Percentiles rank a stretch among this genome's conserved stretches.
Evolutionary conservation across 2,329 filamentous ascomycete species (phyloP).

Genomic region (Talaromyces sp.): DNA sequence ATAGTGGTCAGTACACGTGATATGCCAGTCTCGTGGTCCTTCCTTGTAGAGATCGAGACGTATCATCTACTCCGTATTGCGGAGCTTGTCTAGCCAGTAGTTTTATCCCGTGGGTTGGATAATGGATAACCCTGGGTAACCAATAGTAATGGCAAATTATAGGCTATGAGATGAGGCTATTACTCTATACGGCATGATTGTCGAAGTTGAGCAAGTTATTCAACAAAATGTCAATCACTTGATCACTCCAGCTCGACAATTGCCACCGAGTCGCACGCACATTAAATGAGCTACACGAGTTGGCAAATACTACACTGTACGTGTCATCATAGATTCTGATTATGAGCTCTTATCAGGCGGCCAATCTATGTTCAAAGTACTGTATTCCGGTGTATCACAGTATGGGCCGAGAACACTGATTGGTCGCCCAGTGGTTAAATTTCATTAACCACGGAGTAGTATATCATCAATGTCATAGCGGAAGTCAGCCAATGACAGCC

Average conservation of each 20-base stretch:
- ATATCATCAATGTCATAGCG: neutral
- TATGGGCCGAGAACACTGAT: neutral
- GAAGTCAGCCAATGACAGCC: neutral
- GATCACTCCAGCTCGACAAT: neutral
- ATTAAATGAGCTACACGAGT: neutral
- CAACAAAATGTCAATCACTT: neutral
- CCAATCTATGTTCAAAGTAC: neutral
- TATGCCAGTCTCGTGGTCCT: neutral
- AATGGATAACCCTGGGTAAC: neutral
- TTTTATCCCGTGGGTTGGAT: neutral
- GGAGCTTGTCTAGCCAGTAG: neutral
- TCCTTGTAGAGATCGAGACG: neutral
- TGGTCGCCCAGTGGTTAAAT: neutral
- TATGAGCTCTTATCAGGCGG: neutral
- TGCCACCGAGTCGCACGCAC: neutral
- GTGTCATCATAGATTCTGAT: neutral
- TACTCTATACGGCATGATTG: slow-evolving; percentile 1
- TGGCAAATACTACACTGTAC: neutral
- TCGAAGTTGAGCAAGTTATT: neutral
- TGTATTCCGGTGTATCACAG: neutral
- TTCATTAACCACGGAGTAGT: neutral
- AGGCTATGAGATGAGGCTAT: neutral
- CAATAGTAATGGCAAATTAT: neutral
- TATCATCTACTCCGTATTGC: neutral
- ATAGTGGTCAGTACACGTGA: neutral